These are phyloP conservation scores for Geranium brycei DNA, from an alignment of 345 rosid genomes.

Conservation along the genomic window DNA sequence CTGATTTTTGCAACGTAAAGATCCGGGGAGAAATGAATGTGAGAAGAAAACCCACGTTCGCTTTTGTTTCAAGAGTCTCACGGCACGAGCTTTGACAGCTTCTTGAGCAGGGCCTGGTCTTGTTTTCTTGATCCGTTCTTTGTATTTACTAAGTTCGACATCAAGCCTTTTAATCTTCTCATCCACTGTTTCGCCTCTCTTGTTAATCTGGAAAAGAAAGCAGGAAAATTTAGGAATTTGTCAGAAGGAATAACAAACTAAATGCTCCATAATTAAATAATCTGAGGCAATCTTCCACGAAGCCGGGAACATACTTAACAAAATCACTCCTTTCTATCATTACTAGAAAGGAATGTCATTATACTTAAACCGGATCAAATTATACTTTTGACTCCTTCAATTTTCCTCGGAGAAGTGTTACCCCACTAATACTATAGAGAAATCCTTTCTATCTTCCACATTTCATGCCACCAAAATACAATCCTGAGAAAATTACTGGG, in stretches of 20 bases:
- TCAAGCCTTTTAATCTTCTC: slow-evolving; percentile 83
- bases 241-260: background rate
- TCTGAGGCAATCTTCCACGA: too few relatives aligned
- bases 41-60: slow-evolving; percentile 38
- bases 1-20: too few relatives aligned
- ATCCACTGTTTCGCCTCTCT: slow-evolving; percentile 85
- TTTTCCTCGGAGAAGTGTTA: too few relatives aligned
- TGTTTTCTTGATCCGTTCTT: slow-evolving; percentile 75
- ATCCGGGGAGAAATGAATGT: background rate
- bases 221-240: background rate
- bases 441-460: too few relatives aligned
- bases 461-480: too few relatives aligned
- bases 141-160: slow-evolving; percentile 63
- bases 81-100: slow-evolving; percentile 85
- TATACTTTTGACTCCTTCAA: too few relatives aligned
- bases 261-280: background rate
- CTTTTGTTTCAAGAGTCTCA: slow-evolving; percentile 89
- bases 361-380: too few relatives aligned
- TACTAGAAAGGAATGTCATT: too few relatives aligned
- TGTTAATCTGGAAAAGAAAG: slow-evolving; percentile 36
- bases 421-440: too few relatives aligned
- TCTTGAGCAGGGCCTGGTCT: slow-evolving; percentile 97
- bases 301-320: too few relatives aligned
- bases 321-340: too few relatives aligned
- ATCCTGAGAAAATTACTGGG: too few relatives aligned